Base-by-base conservation (phyloP, 345 rosid species). In the Anastatica hierochuntica region DNA sequence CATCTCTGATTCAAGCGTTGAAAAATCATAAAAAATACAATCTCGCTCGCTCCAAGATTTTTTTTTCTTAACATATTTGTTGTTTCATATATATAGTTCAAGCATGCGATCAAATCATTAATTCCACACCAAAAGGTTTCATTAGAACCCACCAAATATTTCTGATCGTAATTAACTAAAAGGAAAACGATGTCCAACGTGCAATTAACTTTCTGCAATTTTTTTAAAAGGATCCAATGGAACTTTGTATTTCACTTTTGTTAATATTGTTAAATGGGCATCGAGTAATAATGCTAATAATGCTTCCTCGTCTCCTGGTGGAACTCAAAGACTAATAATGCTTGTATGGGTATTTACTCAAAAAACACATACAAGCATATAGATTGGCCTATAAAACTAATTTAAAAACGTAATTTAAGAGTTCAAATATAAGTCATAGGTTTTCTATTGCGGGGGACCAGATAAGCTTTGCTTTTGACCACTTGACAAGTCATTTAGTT, bases 381-480 rank as follows among this genome's bases (percentile, higher is more conserved):
- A 47, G 43, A 49, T 18, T 39, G n/a, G 42, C 15, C 49, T 60
- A 40, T 60, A 10, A 7, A 43, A 14, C 19, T 37, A 18, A 44
- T 37, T 45, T 43, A 11, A 26, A 53, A 44, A 44, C 52, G 43
- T 38, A 20, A 46, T n/a, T 37, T 45, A 61, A 17, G 63, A 49
- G 47, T 66, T 66, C 40, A 49, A 70, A 30, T n/a, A 42, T 55
- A 21, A 46, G 59, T 43, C 70, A 60, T 70, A 71, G 72, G 69
- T 52, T 66, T 66, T 58, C 61, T 60, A 56, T 60, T 38, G 44
- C 31, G 53, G 37, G 75, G 64, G 62, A 59, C 66, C 71, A 61
- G 4, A 18, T 18, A 35, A 38, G 34, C n/a, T 53, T 55, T 61
- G 67, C 10, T 23, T 23, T 23, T 43, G 41, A 41, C 74, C 69